Evolutionary conservation across 2,329 filamentous ascomycete species (phyloP).

Genomic region (Monilinia polystroma): DNA sequence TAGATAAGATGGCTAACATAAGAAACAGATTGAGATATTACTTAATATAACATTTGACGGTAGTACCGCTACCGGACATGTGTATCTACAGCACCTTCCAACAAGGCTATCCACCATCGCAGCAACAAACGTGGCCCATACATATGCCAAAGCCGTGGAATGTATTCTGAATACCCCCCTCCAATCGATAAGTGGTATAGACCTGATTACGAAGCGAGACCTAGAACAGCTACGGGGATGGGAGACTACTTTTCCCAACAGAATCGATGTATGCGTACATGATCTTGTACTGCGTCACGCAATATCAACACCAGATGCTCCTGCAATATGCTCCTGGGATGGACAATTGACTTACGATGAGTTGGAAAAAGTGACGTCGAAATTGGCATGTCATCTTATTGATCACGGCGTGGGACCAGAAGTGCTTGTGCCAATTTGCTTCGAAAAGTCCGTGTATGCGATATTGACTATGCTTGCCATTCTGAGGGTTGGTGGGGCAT

Average conservation of each 20-base stretch:
- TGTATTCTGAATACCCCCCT: background rate
- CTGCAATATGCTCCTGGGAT: conserved; percentile 31
- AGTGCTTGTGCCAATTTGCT: conserved; percentile 28
- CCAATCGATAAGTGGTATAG: background rate
- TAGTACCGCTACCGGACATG: background rate
- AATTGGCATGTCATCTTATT: conserved; percentile 10
- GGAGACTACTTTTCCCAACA: conserved; percentile 25
- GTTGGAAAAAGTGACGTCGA: conserved; percentile 24
- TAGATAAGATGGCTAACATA: conserved; percentile 35
- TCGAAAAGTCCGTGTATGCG: conserved; percentile 34
- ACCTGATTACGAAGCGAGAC: conserved; percentile 17
- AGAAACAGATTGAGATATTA: conserved; percentile 38
- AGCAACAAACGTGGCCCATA: conserved; percentile 18
- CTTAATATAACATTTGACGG: conserved; percentile 13
- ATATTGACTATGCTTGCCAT: conserved; percentile 37
- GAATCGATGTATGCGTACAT: conserved; percentile 23
- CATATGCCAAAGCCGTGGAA: conserved; percentile 6
- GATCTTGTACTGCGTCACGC: conserved; percentile 24
- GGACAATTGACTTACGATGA: conserved; percentile 28
- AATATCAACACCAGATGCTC: conserved; percentile 19
- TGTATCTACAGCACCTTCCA: conserved; percentile 35
- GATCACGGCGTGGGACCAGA: conserved; percentile 18
- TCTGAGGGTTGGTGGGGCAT: conserved; percentile 37
- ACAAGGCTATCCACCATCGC: conserved; percentile 11
- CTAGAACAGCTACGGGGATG: conserved; percentile 24